phyloP scores from a whole-genome alignment of 208 protist species.

The Herpetomonas tarakana region DNA sequence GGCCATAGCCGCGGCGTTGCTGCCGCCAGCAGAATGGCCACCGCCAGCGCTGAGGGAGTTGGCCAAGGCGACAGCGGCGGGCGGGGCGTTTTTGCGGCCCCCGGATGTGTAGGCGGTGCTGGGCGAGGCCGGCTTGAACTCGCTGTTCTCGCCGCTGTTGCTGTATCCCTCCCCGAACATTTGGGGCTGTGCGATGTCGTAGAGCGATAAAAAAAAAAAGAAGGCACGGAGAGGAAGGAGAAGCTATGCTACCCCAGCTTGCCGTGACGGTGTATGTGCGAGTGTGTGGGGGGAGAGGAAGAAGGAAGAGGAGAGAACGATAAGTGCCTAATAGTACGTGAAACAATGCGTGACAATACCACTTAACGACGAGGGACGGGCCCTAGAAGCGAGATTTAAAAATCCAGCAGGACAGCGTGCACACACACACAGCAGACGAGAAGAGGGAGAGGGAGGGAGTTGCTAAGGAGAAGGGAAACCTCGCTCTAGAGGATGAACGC shows the following conservation, averaged over 20 bases:
- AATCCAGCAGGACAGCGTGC: no score
- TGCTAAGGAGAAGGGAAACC: neutral
- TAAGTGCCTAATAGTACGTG: no score
- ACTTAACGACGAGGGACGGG: no score
- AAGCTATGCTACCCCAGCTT: no score
- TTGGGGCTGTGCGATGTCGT: neutral
- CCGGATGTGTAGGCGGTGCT: neutral
- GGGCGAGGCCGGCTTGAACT: neutral
- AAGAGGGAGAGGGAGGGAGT: neutral
- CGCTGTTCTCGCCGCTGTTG: slow-evolving; percentile 9
- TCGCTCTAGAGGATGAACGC: neutral
- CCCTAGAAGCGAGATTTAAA: no score
- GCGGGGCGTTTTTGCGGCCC: neutral
- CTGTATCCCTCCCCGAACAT: slow-evolving; percentile 51
- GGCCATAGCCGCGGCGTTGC: neutral
- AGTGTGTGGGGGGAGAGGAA: neutral
- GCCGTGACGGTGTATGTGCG: no score
- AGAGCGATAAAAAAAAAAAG: neutral
- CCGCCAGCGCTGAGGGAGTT: neutral
- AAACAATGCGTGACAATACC: no score
- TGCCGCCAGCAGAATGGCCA: neutral
- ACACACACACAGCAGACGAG: neutral
- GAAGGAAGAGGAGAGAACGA: slow-evolving; percentile 4
- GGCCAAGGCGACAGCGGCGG: neutral
- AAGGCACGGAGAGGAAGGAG: neutral